Evolutionary conservation across 192 early-diverging fungal species (phyloP).

Genomic region (Tieghemiomyces parasiticus): DNA sequence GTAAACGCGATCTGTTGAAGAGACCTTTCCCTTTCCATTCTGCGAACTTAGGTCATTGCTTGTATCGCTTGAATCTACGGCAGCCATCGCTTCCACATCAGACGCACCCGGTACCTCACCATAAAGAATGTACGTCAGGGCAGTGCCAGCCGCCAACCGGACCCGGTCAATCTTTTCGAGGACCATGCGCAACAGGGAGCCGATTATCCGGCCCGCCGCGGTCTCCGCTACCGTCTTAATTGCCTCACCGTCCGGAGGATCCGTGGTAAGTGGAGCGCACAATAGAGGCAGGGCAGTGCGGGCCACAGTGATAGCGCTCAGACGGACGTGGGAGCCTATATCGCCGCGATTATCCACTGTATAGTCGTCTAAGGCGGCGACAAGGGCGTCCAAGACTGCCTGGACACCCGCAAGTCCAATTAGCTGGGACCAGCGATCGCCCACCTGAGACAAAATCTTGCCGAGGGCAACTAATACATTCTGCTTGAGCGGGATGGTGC

Average conservation of each 20-base stretch:
- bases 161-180: conserved; percentile 90
- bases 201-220: conserved; percentile 22
- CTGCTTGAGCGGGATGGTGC: background rate
- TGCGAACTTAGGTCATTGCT: no score
- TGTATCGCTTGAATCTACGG: no score
- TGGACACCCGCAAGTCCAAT: no score
- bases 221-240: no score
- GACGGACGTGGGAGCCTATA: conserved; percentile 86
- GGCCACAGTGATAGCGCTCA: conserved; percentile 48
- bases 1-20: background rate
- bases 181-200: conserved; percentile 46
- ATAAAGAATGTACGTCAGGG: conserved; percentile 29
- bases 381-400: conserved; percentile 38
- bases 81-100: conserved; percentile 1
- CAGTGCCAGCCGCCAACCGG: conserved; percentile 50
- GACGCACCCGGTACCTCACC: conserved; percentile 8
- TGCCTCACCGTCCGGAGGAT: conserved; percentile 19
- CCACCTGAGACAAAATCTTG: no score
- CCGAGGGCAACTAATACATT: background rate
- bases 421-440: no score
- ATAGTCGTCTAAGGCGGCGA: conserved; percentile 66
- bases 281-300: conserved; percentile 16
- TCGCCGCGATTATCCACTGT: conserved; percentile 83
- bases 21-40: no score
- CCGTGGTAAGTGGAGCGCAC: conserved; percentile 4